These are phyloP conservation scores for Scenedesmus sp. DNA, from an alignment of 163 green algal species.

Conservation along the genomic window DNA sequence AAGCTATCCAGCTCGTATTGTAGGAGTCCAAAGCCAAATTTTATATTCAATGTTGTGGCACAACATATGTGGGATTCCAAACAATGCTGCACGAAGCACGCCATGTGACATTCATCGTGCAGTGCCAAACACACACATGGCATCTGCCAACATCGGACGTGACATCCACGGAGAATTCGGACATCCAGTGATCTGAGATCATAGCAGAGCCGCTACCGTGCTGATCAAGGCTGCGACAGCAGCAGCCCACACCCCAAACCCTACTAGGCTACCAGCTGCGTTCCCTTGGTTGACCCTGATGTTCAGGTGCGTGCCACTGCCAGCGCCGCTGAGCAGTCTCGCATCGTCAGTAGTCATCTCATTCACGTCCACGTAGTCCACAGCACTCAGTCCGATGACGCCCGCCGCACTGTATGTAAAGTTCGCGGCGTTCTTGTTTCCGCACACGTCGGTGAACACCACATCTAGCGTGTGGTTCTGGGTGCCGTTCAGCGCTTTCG, in stretches of 20 bases:
- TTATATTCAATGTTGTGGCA: too few species aligned
- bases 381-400: neutral
- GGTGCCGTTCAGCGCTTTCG: neutral
- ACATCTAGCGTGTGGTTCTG: slow-evolving; percentile 41
- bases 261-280: neutral
- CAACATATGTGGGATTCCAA: too few species aligned
- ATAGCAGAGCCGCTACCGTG: neutral
- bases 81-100: too few species aligned
- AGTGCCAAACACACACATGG: too few species aligned
- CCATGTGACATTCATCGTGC: too few species aligned
- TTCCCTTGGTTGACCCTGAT: neutral
- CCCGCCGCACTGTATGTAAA: slow-evolving; percentile 32
- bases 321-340: neutral
- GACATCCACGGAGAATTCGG: too few species aligned
- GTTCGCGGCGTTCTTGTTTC: slow-evolving; percentile 16
- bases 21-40: too few species aligned
- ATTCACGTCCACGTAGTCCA: slow-evolving; percentile 8
- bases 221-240: neutral
- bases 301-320: neutral
- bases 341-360: neutral
- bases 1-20: too few species aligned
- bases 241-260: neutral
- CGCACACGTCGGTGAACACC: slow-evolving; percentile 50
- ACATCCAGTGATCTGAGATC: neutral
- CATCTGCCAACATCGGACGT: too few species aligned